A percentile compares a stretch with the other conserved stretches of the same genome.
These are phyloP conservation scores for Elasticomyces elasticus DNA, from an alignment of 495 filamentous ascomycete genomes.

Conservation along the genomic window DNA sequence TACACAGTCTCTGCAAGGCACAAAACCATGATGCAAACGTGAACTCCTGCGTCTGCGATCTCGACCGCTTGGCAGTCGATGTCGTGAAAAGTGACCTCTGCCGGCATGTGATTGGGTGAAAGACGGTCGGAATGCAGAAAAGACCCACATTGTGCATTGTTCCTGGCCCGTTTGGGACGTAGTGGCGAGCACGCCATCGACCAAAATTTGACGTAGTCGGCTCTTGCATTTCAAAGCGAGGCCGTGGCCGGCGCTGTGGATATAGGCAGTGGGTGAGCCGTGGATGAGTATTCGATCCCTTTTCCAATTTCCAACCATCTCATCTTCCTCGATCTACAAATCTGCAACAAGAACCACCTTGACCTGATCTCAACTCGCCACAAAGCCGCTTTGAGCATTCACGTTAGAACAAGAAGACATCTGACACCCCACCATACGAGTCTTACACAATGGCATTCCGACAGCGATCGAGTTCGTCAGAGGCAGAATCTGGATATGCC, in stretches of 20 bases:
- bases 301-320: background rate
- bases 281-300: background rate
- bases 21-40: background rate
- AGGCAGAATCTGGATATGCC: constrained; percentile 77
- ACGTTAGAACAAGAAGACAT: background rate
- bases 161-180: background rate
- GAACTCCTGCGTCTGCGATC: background rate
- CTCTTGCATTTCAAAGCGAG: constrained; percentile 14
- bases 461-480: constrained; percentile 14
- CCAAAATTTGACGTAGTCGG: constrained; percentile 9
- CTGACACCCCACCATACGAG: background rate
- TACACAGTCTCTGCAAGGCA: background rate
- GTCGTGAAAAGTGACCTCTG: background rate
- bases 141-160: constrained; percentile 11
- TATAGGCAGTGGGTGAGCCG: constrained; percentile 3
- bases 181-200: constrained; percentile 6
- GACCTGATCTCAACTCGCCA: background rate
- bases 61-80: background rate
- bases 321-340: background rate
- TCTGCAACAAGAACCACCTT: background rate
- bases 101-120: background rate
- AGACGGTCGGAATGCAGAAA: background rate
- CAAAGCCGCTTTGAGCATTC: constrained; percentile 5
- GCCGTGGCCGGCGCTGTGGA: constrained; percentile 8
- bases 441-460: constrained; percentile 10